Conservation (phyloP, 805 yeast species). For the Saccharomycopsis synnaedendra region DNA sequence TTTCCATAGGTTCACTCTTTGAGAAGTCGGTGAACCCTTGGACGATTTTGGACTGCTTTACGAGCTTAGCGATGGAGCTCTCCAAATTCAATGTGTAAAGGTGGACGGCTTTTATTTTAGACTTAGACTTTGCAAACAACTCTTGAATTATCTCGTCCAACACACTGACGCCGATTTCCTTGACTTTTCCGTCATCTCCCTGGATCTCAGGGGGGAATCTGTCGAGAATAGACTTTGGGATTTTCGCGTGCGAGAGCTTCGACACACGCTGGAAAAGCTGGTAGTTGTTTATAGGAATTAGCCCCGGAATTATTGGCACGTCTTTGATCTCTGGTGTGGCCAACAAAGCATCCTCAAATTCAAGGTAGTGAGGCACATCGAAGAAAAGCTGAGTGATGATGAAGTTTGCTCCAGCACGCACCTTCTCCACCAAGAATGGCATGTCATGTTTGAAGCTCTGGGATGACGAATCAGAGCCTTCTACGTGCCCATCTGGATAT, state of each 20-base stretch:
- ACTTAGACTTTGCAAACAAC: constrained; percentile 36
- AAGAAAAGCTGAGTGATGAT: constrained; percentile 86
- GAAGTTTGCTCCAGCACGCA: constrained; percentile 92
- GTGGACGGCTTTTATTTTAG: constrained; percentile 60
- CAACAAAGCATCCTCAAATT: constrained; percentile 42
- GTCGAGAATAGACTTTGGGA: constrained; percentile 46
- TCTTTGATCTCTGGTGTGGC: constrained; percentile 20
- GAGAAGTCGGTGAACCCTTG: constrained; percentile 4
- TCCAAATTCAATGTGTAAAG: constrained; percentile 90
- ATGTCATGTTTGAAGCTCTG: constrained; percentile 57
- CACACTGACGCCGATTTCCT: constrained; percentile 70
- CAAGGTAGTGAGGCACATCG: constrained; percentile 67
- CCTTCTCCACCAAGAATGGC: constrained; percentile 71
- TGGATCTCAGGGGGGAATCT: constrained; percentile 43
- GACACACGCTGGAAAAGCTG: constrained; percentile 78
- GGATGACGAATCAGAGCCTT: constrained; percentile 55
- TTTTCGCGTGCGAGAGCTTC: constrained; percentile 76
- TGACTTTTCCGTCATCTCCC: constrained; percentile 72
- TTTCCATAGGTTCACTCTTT: background rate
- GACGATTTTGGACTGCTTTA: constrained; percentile 38
- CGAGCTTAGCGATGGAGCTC: constrained; percentile 79
- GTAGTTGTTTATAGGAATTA: constrained; percentile 85
- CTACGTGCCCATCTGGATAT: constrained; percentile 96
- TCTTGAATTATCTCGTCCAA: constrained; percentile 51
- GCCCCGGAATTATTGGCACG: constrained; percentile 68